Evolutionary conservation across 345 rosid genomes (phyloP), one percentile per base, ranked within the genome.

Genomic region (Trapa incisa): DNA sequence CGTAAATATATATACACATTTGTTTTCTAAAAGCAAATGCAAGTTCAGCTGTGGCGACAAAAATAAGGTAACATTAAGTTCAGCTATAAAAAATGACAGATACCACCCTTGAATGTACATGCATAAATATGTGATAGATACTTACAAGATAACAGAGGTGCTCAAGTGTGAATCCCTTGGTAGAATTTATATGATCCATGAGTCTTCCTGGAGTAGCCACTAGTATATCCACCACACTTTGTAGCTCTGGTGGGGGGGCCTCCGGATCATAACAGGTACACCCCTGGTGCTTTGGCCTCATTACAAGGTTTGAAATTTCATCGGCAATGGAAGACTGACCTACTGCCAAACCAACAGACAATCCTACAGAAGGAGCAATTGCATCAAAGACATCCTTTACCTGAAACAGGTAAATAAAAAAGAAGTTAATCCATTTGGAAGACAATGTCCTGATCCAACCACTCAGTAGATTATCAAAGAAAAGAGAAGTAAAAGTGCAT

Each of bases 161-260:
- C 83, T 94, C 96, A 47, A 91, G 89, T 0, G 96, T 91, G 74
- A 94, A 94, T 37, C 97, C 97, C 73, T 83, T 82, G 7, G 99
- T 94, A 74, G 76, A 75, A 76, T 82, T 87, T 52, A 91, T 91
- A 78, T 94, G 97, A 56, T 94, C 99, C 96, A 91, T 84, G n/a
- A 94, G 87, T 79, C 99, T 87, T 75, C 99, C 99, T 5, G 97
- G 99, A 64, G 97, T 94, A 62, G 99, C 96, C 68, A 94, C 89
- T 79, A 91, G 77, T 82, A 94, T 87, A 75, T 94, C 99, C 53
- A 91, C 97, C 9, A 88, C 78, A 83, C 88, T 84, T 69, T 86
- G 85, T 61, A 87, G 74, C 74, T 72, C 81, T 4, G 65, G 80
- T 1, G 80, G 74, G 53, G 78, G 15, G 79, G 83, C 85, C 37